Evolutionary conservation across 805 yeast species (phyloP), one percentile per base, ranked within the genome.

Genomic region (Hanseniaspora clermontiae): DNA sequence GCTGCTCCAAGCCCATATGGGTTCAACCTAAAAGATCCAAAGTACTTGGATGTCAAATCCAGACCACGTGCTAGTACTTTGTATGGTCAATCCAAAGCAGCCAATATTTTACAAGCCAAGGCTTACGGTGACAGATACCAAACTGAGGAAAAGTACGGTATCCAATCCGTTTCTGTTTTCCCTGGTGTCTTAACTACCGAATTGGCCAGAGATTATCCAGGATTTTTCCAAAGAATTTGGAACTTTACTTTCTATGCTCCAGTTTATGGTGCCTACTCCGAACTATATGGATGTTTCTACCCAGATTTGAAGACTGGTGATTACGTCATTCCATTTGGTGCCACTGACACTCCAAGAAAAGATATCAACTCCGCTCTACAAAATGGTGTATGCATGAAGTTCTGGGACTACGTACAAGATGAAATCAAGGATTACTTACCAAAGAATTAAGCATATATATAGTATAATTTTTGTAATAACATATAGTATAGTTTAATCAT

Each of bases 21-120:
- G 43, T 63, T 72, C 27, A 60, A 69, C 46, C 61, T 65, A 65
- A 64, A 65, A 27, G 62, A 65, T 61, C 68, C 69, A 38, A 57
- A 62, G 6, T 65, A 59, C 49, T 60, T 61, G 54, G 63, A 58
- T 45, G 39, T 53, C n/a, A 36, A 34, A 2, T 34, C 59, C 19
- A 63, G 67, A 58, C 65, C 68, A 27, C 34, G 48, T 12, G 29
- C 63, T 20, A 42, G 19, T 29, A 49, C 43, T 1, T 55, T 66
- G 34, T 72, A 72, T 57, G 75, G 72, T 7, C 74, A 71, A 58
- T 67, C 73, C n/a, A 73, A 73, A 58, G 73, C 75, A 4, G 66
- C 66, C 31, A 65, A 64, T 43, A 63, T 68, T 17, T 59, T 65
- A 7, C 72, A 68, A 59, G 71, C 74, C 5, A 65, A 65, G 20